A percentile compares a stretch with the other conserved stretches of the same genome.
Conservation (phyloP, 2,329 filamentous ascomycete genomes). For the Arthroderma uncinatum region DNA sequence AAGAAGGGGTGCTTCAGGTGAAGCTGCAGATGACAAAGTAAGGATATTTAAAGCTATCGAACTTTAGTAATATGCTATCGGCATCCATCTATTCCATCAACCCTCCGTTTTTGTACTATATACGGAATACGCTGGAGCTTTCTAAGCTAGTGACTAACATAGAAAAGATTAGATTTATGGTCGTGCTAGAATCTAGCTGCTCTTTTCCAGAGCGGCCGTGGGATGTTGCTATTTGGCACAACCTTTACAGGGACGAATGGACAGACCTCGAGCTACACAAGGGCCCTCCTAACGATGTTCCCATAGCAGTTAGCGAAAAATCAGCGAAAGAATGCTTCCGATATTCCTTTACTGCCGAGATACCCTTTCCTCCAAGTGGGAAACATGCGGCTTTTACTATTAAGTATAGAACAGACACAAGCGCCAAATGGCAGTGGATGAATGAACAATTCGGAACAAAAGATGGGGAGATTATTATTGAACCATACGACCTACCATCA, state of each 20-base stretch:
- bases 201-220: constrained; percentile 48
- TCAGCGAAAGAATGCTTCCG: constrained; percentile 22
- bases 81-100: background rate
- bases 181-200: constrained; percentile 55
- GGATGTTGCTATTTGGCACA: constrained; percentile 68
- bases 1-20: background rate
- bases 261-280: constrained; percentile 45
- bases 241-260: constrained; percentile 48
- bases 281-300: constrained; percentile 19
- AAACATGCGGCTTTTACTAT: constrained; percentile 33
- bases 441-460: constrained; percentile 30
- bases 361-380: constrained; percentile 21
- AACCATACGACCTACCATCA: constrained; percentile 15
- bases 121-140: constrained; percentile 1
- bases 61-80: background rate
- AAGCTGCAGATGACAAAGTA: constrained; percentile 15
- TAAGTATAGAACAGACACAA: constrained; percentile 30
- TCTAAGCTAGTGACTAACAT: constrained; percentile 6
- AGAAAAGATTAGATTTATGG: constrained; percentile 48
- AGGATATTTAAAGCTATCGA: constrained; percentile 16
- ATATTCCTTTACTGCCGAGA: constrained; percentile 25
- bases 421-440: constrained; percentile 36
- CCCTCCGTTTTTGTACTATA: background rate
- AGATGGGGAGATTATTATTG: constrained; percentile 35
- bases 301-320: constrained; percentile 21